A percentile compares a stretch with the other conserved stretches of the same genome.
Evolutionary conservation across 257 asterid genomes (phyloP).

Genomic region (Penstemon eatonii): DNA sequence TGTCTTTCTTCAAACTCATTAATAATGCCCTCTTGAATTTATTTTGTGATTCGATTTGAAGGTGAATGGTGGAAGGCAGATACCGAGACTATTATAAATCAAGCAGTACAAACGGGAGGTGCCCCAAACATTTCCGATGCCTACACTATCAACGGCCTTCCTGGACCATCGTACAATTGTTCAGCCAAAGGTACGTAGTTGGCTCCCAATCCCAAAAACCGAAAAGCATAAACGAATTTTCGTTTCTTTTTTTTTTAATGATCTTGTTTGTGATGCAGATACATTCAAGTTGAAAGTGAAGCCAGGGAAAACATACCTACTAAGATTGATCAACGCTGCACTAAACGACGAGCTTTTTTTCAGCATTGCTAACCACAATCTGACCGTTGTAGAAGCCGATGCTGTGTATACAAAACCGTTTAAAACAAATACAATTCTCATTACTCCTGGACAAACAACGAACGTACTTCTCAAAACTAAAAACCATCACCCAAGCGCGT

Average conservation of each 20-base stretch:
- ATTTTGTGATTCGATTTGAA: constrained; percentile 21
- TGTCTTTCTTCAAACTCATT: too few species aligned
- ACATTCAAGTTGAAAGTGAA: constrained; percentile 55
- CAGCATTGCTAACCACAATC: constrained; percentile 55
- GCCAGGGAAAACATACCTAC: constrained; percentile 59
- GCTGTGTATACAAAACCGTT: constrained; percentile 67
- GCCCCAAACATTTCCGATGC: constrained; percentile 69
- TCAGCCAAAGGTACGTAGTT: constrained; percentile 46
- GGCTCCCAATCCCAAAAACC: too few species aligned
- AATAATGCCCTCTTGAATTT: neutral
- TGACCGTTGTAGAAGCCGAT: constrained; percentile 62
- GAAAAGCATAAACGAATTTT: neutral
- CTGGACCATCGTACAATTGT: constrained; percentile 59
- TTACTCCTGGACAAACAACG: constrained; percentile 71
- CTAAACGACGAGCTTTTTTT: constrained; percentile 63
- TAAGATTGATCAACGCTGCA: constrained; percentile 66
- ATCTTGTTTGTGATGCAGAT: constrained; percentile 32
- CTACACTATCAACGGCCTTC: constrained; percentile 64
- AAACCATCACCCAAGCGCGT: constrained; percentile 42
- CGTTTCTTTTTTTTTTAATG: too few species aligned
- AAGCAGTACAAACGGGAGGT: constrained; percentile 57
- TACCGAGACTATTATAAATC: constrained; percentile 50
- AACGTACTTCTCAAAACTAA: constrained; percentile 51
- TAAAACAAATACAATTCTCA: constrained; percentile 38
- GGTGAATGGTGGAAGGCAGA: constrained; percentile 82